These are phyloP conservation scores for Picea sitchensis DNA, from an alignment of 75 land plant genomes.

Conservation along the genomic window DNA sequence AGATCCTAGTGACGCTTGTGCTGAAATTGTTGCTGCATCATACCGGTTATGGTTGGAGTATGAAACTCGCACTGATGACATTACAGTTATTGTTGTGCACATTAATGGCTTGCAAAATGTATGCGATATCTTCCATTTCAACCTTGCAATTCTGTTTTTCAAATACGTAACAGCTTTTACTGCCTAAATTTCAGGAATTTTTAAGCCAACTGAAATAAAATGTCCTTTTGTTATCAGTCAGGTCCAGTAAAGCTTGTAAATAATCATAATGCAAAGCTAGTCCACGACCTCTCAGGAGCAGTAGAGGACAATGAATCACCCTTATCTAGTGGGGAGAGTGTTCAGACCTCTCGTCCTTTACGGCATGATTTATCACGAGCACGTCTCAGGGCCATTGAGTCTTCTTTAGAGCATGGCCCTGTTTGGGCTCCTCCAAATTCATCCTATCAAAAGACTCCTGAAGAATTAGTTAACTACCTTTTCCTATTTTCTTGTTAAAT, in stretches of 20 bases:
- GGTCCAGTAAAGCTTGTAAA: conserved; percentile 11
- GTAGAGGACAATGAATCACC: conserved; percentile 56
- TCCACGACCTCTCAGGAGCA: conserved; percentile 35
- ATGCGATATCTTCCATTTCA: conserved; percentile 12
- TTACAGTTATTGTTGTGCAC: conserved; percentile 91
- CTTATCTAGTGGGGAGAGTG: conserved; percentile 26
- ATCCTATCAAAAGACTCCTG: conserved; percentile 71
- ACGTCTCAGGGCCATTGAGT: conserved; percentile 80
- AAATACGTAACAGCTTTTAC: not conserved
- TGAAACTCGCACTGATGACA: conserved; percentile 99
- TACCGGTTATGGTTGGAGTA: conserved; percentile 93
- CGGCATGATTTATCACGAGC: conserved; percentile 84
- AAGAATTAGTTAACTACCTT: conserved; percentile 61
- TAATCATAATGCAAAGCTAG: conserved; percentile 16
- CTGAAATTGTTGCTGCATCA: conserved; percentile 97
- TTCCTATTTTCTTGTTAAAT: not conserved
- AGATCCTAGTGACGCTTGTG: conserved; percentile 99
- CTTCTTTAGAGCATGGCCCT: conserved; percentile 77
- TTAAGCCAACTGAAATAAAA: not conserved
- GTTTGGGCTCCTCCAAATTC: conserved; percentile 69
- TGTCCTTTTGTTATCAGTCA: conserved; percentile 9
- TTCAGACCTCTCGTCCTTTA: conserved; percentile 45
- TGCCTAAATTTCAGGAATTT: not conserved
- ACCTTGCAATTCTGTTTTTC: not conserved
- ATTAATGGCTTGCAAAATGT: conserved; percentile 63